Evolutionary conservation across 139 green algal genomes (phyloP), one percentile per base, ranked within the genome.

Genomic region (Microglena sp.): DNA sequence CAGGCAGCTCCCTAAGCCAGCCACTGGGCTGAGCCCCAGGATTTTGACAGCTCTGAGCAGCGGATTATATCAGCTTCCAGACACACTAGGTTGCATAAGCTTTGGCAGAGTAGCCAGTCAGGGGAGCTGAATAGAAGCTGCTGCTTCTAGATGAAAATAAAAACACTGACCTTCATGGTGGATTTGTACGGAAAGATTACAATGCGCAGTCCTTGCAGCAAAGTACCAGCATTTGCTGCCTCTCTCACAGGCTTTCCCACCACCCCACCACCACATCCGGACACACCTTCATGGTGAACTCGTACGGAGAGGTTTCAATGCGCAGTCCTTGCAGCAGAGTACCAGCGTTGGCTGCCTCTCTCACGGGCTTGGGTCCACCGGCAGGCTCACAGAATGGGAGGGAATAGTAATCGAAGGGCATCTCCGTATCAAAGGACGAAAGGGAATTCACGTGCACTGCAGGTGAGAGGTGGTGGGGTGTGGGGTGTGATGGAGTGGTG

Each of bases 151-250:
- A 18, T 24, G 21, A 53, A 53, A 45, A 35, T 15, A 22, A 40
- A 45, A 11, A 30, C 24, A 45, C 77, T 2, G 45, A 88, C 88
- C 83, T 90, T 82, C 66, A 96, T 84, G 4, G 77, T 80, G 59
- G 95, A 94, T 46, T 87, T 89, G 76, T 97, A 97, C 7, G 84
- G 84, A 1, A 85, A 95, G 72, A 89, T 95, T 55, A 95, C 72
- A 59, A 87, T 92, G 33, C 79, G 71, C 8, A 92, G 80, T 28
- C 91, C 91, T 65, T 88, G 78, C 33, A 97, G 64, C 15, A 97
- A 82, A 15, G 95, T 96, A 35, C 91, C 91, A 5, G 89, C 82
- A 71, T 97, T 97, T 30, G 92, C 83, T 33, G 74, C 77, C 63
- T 70, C 40, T 18, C 11, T 50, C 18, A 15, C 40, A 50, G 40